Evolutionary conservation across 768 basidiomycete genomes (phyloP).

Genomic region (Ramaria sp.): DNA sequence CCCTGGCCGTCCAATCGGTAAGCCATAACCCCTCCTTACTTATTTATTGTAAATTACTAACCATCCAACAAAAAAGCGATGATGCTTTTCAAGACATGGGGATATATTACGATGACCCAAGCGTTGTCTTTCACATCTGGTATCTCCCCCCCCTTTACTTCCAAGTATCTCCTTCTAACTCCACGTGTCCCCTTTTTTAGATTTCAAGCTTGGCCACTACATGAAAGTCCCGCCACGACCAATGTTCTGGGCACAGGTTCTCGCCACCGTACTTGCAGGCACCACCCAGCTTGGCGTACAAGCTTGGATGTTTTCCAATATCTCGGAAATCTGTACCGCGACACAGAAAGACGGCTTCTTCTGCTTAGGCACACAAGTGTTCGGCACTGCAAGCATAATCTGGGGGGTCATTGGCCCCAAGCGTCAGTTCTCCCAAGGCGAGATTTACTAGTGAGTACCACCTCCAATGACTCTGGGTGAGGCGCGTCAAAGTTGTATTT

Average conservation of each 20-base stretch:
- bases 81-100: slow-evolving; percentile 25
- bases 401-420: slow-evolving; percentile 73
- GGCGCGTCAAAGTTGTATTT: no score
- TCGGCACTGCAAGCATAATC: slow-evolving; percentile 27
- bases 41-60: neutral
- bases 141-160: neutral
- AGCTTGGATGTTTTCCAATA: slow-evolving; percentile 47
- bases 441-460: slow-evolving; percentile 41
- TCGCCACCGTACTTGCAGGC: slow-evolving; percentile 22
- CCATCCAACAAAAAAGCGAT: slow-evolving; percentile 11
- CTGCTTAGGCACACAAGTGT: slow-evolving; percentile 20
- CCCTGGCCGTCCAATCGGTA: slow-evolving; percentile 27
- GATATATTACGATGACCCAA: slow-evolving; percentile 24
- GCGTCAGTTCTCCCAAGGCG: slow-evolving; percentile 56
- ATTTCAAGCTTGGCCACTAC: slow-evolving; percentile 32
- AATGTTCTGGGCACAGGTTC: slow-evolving; percentile 60
- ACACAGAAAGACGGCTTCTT: slow-evolving; percentile 36
- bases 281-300: slow-evolving; percentile 28
- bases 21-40: neutral
- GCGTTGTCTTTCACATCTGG: slow-evolving; percentile 22
- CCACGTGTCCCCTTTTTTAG: slow-evolving; percentile 14
- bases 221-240: slow-evolving; percentile 46
- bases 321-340: slow-evolving; percentile 45
- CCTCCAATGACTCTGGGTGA: no score
- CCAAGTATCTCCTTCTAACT: neutral